These are phyloP conservation scores for Aegilops speltoides DNA, from an alignment of 176 grass and related monocot genomes.

Conservation along the genomic window DNA sequence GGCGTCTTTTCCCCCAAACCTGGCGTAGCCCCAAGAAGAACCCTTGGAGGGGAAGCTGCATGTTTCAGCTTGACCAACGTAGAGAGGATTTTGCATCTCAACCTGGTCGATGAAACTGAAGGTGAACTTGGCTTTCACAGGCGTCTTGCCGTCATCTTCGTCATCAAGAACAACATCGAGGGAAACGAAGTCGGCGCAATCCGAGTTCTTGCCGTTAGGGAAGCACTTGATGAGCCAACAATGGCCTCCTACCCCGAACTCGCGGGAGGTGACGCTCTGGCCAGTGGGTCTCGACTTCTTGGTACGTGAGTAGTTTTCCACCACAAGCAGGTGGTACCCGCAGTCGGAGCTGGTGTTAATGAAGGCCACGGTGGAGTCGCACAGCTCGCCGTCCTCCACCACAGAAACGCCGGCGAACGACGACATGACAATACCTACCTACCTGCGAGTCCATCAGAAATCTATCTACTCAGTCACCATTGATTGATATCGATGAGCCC, in stretches of 20 bases:
- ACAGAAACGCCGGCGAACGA: neutral
- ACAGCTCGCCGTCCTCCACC: neutral
- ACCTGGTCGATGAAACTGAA: neutral
- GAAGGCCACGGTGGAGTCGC: neutral
- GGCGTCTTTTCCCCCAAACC: neutral
- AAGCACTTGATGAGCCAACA: neutral
- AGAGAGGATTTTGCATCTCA: neutral
- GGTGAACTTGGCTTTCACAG: neutral
- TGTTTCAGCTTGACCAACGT: neutral
- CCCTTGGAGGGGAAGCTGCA: neutral
- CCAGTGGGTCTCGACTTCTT: neutral
- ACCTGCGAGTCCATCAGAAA: neutral
- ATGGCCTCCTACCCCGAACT: neutral
- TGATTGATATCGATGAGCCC: too few species aligned
- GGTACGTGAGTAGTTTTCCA: neutral
- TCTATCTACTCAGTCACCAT: too few species aligned
- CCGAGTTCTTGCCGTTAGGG: neutral
- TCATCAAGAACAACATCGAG: neutral
- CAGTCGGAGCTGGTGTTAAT: neutral
- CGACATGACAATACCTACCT: neutral
- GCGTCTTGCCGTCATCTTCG: neutral
- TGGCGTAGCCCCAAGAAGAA: neutral
- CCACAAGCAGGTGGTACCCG: neutral
- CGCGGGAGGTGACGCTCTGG: neutral
- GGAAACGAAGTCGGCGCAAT: neutral